Evolutionary conservation across 108 stramenopile species (phyloP).

Genomic region (Ochromonas danica): DNA sequence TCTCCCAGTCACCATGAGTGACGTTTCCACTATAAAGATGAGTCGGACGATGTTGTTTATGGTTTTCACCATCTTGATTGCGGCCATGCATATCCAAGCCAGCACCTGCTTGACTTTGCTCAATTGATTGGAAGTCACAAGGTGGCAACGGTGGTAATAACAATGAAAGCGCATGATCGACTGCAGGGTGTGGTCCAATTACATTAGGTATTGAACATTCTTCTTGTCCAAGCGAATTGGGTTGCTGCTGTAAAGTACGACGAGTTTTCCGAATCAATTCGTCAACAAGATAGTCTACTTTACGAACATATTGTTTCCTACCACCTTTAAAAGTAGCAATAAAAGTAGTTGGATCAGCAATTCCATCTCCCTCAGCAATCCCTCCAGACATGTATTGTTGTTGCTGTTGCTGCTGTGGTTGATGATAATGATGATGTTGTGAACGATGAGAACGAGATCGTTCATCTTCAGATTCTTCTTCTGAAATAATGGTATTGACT

Average conservation of each 20-base stretch:
- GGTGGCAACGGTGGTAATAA: too few relatives aligned
- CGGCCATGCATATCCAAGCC: background rate
- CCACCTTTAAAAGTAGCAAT: constrained; percentile 7
- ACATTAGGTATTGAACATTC: background rate
- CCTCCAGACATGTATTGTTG: too few relatives aligned
- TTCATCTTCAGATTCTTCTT: too few relatives aligned
- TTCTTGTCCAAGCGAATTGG: background rate
- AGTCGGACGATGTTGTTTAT: background rate
- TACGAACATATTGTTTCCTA: background rate
- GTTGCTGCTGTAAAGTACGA: background rate
- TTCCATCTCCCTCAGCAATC: too few relatives aligned
- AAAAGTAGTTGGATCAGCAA: too few relatives aligned
- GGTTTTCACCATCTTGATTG: background rate
- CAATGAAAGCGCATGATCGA: too few relatives aligned
- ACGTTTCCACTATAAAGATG: background rate
- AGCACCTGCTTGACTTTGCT: background rate
- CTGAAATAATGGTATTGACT: too few relatives aligned
- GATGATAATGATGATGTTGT: too few relatives aligned
- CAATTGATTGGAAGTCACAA: too few relatives aligned
- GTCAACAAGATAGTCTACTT: constrained; percentile 20
- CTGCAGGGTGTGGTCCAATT: background rate
- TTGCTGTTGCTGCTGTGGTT: too few relatives aligned
- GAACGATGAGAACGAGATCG: too few relatives aligned
- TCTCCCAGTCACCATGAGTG: constrained; percentile 10
- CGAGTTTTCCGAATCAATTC: constrained; percentile 4